A percentile compares a stretch with the other conserved stretches of the same genome.
Evolutionary conservation across 192 early-diverging fungal species (phyloP).

Genomic region (Funneliformis geosporum): DNA sequence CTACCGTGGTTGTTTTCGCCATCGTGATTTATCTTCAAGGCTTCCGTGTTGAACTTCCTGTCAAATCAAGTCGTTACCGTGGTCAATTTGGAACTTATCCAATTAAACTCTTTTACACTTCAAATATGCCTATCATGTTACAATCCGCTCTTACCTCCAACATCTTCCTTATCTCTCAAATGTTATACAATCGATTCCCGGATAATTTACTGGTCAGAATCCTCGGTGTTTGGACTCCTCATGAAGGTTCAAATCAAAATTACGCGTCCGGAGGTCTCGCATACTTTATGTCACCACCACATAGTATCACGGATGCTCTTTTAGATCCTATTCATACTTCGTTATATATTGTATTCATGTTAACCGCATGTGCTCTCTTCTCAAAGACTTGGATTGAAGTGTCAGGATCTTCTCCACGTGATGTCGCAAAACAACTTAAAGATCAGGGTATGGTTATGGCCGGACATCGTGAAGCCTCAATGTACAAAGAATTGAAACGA

Average conservation of each 20-base stretch:
- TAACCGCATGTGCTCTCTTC: constrained; percentile 92
- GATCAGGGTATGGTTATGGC: constrained; percentile 96
- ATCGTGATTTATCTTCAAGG: constrained; percentile 97
- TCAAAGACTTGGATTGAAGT: constrained; percentile 99
- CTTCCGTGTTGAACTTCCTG: constrained; percentile 99
- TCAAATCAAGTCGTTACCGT: constrained; percentile 93
- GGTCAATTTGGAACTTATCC: constrained; percentile 99
- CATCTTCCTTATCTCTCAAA: constrained; percentile 98
- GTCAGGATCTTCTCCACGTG: constrained; percentile 94
- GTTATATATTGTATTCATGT: constrained; percentile 92
- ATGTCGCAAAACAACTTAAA: constrained; percentile 97
- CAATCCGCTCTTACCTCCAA: constrained; percentile 97
- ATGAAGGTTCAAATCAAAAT: constrained; percentile 94
- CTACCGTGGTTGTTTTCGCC: constrained; percentile 85
- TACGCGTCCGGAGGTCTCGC: constrained; percentile 91
- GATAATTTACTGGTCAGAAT: constrained; percentile 92
- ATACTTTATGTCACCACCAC: constrained; percentile 98
- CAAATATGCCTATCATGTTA: constrained; percentile 99
- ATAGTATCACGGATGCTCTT: constrained; percentile 77
- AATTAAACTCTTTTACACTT: constrained; percentile 99
- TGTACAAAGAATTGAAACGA: constrained; percentile 99
- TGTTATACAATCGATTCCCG: constrained; percentile 97
- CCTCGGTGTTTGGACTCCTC: constrained; percentile 94
- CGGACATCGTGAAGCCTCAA: constrained; percentile 89
- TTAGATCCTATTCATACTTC: constrained; percentile 95